Evolutionary conservation across 805 yeast species (phyloP), one percentile per base, ranked within the genome.

Genomic region (Brettanomyces naardenensis): DNA sequence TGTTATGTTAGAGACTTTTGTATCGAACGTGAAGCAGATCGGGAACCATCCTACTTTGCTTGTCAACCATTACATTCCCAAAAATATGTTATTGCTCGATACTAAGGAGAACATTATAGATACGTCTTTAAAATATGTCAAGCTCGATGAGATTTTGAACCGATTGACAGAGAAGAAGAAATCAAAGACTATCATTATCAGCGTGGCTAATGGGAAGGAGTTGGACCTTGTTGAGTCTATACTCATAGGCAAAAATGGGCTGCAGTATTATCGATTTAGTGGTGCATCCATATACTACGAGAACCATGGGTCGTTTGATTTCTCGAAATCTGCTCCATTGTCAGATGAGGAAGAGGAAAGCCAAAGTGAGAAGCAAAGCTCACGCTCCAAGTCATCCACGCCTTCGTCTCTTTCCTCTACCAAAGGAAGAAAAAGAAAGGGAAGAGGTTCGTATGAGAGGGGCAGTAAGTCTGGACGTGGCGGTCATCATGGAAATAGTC

Each of bases 21-120:
- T 64, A 31, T 64, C 67, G 5, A 77, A 71, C 46, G 52, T 79
- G 4, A 51, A 64, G 27, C 66, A 69, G n/a, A 58, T 78, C 0
- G 62, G 71, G 3, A 76, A 71, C 47, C 89, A 84, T 56, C 86
- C 90, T 2, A 75, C 80, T 30, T 58, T 84, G 28, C 54, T 84
- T 31, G 89, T 83, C 22, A 84, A 81, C 46, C 92, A 84, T 55
- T 84, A 75, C 48, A 77, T 82, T 54, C 88, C 92, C 6, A 75
- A 76, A 46, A 80, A 78, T 39, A 59, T 82, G 44, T 53, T 84
- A 13, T 59, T 80, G 28, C 73, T 77, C 78, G 84, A 80, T 45
- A 66, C 82, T 1, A 80, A 73, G 41, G 77, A 73, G 38, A 56
- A 71, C 33, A 58, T 81, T 35, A 59, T 67, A 30, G 57, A 58